phyloP scores from a whole-genome alignment of 371 early-diverging fungal species.

The Zychaea mexicana region DNA sequence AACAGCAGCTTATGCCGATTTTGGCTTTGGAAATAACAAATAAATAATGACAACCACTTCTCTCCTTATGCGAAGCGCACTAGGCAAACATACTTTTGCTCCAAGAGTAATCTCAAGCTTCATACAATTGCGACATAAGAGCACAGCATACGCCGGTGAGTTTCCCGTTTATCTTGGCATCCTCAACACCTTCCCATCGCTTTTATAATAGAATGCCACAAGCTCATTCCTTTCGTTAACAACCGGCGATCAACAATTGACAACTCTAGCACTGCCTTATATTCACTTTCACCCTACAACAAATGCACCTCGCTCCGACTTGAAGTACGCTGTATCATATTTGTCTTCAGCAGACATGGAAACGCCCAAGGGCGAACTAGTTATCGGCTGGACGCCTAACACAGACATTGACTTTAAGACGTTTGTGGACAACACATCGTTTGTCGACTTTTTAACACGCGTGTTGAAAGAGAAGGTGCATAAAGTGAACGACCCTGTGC shows the following conservation, averaged over 20 bases:
- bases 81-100: not conserved
- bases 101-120: not conserved
- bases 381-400: slow-evolving; percentile 46
- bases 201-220: not conserved
- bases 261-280: not conserved
- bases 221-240: not conserved
- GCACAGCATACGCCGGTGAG: not conserved
- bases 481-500: slow-evolving; percentile 34
- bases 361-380: slow-evolving; percentile 17
- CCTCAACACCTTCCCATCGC: no score
- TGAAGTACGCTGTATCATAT: slow-evolving; percentile 20
- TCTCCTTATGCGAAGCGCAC: not conserved
- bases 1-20: no score
- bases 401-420: slow-evolving; percentile 28
- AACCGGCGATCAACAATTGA: not conserved
- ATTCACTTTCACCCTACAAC: slow-evolving; percentile 13
- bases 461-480: slow-evolving; percentile 41
- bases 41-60: no score
- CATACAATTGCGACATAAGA: not conserved
- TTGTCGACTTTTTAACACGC: slow-evolving; percentile 42
- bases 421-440: slow-evolving; percentile 46
- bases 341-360: slow-evolving; percentile 16
- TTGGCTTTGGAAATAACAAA: no score
- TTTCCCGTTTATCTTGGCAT: not conserved
- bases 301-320: not conserved